Evolutionary conservation across 164 flowering plant species (phyloP), one percentile per base, ranked within the genome.

Genomic region (Euptelea pleiosperma): DNA sequence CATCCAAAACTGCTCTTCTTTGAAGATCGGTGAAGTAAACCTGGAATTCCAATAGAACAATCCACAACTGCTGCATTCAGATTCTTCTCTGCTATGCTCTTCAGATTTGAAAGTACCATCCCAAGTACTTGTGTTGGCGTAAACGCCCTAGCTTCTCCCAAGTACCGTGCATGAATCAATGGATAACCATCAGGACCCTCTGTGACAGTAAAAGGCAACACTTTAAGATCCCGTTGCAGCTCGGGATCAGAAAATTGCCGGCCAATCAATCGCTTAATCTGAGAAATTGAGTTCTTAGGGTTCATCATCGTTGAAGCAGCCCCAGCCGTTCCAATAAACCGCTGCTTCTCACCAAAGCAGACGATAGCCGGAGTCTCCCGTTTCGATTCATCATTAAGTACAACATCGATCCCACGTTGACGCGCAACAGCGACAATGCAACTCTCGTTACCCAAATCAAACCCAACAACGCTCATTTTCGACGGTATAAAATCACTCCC

Each of bases 101-200:
- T 92, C 64, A 92, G 72, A 71, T 89, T 57, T 0, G 96, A 81
- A 8, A 92, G 70, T n/a, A 92, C 58, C 98, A 92, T 92, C 10
- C 82, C 98, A 58, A 92, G 42, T 8, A 92, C 57, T 44, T 92
- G 98, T 8, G 93, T 89, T 0, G 98, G 98, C 0, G 96, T 83
- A 62, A 89, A 89, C 3, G 76, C 19, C 68, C 60, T 79, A 19
- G 42, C 18, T 53, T 89, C 98, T 4, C 96, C 98, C 44, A 92
- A 57, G 57, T 89, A 92, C 33, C 81, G 73, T 0, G 79, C 93
- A 26, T 89, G 78, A 22, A 92, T 80, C 64, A 89, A 66, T 0
- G 96, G 96, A 56, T 51, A 86, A n/a, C 98, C 98, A 76, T 92
- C 96, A 46, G 95, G 86, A 26, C 98, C 98, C 65, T 87, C 95